Base-by-base conservation (phyloP, 129 eudicot genomes). In the Ambrosia artemisiifolia region DNA sequence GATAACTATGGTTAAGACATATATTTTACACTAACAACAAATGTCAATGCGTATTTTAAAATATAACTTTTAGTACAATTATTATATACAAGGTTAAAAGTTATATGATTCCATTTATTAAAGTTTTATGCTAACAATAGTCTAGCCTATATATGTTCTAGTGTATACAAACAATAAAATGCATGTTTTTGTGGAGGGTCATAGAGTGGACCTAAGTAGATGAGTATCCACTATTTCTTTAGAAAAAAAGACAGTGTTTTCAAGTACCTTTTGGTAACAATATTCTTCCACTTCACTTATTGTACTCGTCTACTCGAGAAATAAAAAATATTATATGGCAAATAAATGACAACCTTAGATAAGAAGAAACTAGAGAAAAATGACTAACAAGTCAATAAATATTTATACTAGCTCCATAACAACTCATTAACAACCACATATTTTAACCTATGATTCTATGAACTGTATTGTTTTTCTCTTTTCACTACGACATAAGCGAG, bases 231-330 rank as follows among this genome's bases (percentile, higher is more conserved):
- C 76, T 76, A 51, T 50, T 62, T 50, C 72, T 77, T 70, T 77
- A 75, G 35, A 42, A 44, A 75, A 75, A 65, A 59, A 59, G 11
- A 6, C 30, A 47, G 71, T 48, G 75, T 70, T 77, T 69, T 77
- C 57, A 60, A 61, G 65, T 42, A 77, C 70, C 70, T 77, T 77
- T 77, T 76, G 70, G 49, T 47, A 47, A 70, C 75, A 77, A 68
- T 75, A 57, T 59, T 76, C 63, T 11, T 18, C 70, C 38, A 42
- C 43, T 56, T 75, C 51, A 32, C 65, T 69, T 16, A 69, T 48
- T 75, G 76, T 48, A 56, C 76, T 75, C 73, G 44, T 53, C 53
- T 55, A 55, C 55, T 14, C 44, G 53, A 53, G 40, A 38, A 19
- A 20, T 40, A 16, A 44, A 32, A 10, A 65, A 36, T n/a, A 19